Evolutionary conservation across 495 filamentous ascomycete species (phyloP).

Genomic region (Trichoderma parareesei): DNA sequence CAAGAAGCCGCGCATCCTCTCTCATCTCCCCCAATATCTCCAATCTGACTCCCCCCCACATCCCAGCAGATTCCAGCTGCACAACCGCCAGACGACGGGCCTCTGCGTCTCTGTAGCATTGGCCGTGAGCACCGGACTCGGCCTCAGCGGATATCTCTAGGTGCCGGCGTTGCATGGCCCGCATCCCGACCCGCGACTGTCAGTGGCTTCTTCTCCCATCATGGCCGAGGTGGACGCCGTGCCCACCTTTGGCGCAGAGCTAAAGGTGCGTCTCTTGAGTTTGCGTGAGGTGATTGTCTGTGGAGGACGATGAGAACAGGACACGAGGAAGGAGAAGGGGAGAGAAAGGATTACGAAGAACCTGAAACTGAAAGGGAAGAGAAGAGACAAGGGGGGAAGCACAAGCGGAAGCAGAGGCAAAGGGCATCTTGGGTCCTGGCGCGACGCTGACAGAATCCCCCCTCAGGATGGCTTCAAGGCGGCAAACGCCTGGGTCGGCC

Average conservation of each 20-base stretch:
- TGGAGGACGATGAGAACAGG: background rate
- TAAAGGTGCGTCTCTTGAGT: slow-evolving; percentile 57
- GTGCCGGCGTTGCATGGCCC: background rate
- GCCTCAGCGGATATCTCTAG: background rate
- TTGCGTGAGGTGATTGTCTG: background rate
- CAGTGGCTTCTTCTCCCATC: slow-evolving; percentile 16
- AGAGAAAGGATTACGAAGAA: background rate
- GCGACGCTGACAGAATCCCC: slow-evolving; percentile 11
- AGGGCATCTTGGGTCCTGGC: background rate
- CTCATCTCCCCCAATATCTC: background rate
- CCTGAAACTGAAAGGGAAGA: background rate
- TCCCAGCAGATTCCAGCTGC: background rate
- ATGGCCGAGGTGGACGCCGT: slow-evolving; percentile 70
- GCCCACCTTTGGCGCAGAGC: slow-evolving; percentile 79
- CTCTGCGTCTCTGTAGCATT: background rate
- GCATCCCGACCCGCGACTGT: background rate
- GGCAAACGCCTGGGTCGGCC: slow-evolving; percentile 82
- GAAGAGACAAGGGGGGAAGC: background rate
- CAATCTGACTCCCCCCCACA: slow-evolving; percentile 1
- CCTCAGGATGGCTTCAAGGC: slow-evolving; percentile 85
- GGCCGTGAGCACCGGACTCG: background rate
- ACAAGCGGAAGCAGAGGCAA: background rate
- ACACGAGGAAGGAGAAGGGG: background rate
- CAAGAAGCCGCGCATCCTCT: background rate
- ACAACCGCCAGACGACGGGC: background rate